These are phyloP conservation scores for Bremia lactucae DNA, from an alignment of 352 stramenopile species.

Conservation along the genomic window DNA sequence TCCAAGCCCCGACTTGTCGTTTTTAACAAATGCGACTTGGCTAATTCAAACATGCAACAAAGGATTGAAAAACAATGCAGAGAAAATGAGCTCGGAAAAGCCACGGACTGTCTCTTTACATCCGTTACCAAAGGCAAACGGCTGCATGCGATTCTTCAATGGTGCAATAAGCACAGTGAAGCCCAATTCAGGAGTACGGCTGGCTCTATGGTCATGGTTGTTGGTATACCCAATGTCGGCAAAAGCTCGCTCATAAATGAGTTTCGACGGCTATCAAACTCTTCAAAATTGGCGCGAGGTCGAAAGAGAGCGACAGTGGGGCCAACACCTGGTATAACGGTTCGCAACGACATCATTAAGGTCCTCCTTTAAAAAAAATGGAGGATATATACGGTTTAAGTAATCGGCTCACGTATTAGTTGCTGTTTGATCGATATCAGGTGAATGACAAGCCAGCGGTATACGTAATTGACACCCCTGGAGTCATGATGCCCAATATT, in stretches of 20 bases:
- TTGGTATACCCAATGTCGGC: slow-evolving; percentile 86
- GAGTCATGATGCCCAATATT: slow-evolving; percentile 84
- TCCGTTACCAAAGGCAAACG: slow-evolving; percentile 70
- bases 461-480: slow-evolving; percentile 84
- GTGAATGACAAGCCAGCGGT: slow-evolving; percentile 80
- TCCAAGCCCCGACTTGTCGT: slow-evolving; percentile 77
- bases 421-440: slow-evolving; percentile 12
- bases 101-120: slow-evolving; percentile 61
- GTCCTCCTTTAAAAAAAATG: slow-evolving; percentile 14
- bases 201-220: slow-evolving; percentile 83
- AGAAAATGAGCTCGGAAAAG: slow-evolving; percentile 20
- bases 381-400: slow-evolving; percentile 2
- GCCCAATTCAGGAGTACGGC: slow-evolving; percentile 79
- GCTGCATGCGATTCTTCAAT: slow-evolving; percentile 64
- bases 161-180: slow-evolving; percentile 62
- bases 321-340: slow-evolving; percentile 74
- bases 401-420: slow-evolving; percentile 2
- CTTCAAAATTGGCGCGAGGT: slow-evolving; percentile 64
- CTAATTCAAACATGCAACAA: slow-evolving; percentile 77
- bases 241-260: slow-evolving; percentile 87
- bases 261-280: slow-evolving; percentile 64
- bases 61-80: slow-evolving; percentile 57
- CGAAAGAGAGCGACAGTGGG: slow-evolving; percentile 75
- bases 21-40: slow-evolving; percentile 83
- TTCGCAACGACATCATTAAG: slow-evolving; percentile 85